phyloP scores from a whole-genome alignment of 2,329 filamentous ascomycete genomes.

The Epichloe bromicola region DNA sequence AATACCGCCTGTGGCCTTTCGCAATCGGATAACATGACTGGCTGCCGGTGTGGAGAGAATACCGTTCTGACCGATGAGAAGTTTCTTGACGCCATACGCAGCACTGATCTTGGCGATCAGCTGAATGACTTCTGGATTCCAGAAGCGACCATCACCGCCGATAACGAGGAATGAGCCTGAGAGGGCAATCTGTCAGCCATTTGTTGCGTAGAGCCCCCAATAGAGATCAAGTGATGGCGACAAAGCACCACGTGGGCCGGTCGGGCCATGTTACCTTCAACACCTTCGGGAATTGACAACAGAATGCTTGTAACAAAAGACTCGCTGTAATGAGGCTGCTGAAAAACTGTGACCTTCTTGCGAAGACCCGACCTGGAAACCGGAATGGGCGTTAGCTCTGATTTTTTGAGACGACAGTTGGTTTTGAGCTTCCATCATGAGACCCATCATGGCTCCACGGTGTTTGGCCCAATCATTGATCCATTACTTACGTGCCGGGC shows the following conservation, averaged over 20 bases:
- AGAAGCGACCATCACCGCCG: conserved; percentile 92
- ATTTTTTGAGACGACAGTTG: neutral
- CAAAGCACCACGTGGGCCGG: neutral
- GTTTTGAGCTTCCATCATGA: neutral
- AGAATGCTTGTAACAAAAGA: conserved; percentile 90
- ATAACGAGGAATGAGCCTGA: conserved; percentile 79
- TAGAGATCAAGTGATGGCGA: neutral
- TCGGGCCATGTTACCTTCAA: conserved; percentile 45
- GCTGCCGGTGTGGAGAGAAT: conserved; percentile 95
- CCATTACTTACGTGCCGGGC: conserved; percentile 79
- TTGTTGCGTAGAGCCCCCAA: neutral
- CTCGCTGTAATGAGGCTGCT: conserved; percentile 90
- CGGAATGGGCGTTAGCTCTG: neutral
- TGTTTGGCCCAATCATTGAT: conserved; percentile 7
- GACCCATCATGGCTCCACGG: neutral
- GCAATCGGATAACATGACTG: conserved; percentile 88
- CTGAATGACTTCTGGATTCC: conserved; percentile 93
- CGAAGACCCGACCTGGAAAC: conserved; percentile 75
- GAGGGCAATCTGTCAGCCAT: neutral
- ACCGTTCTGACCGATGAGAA: conserved; percentile 88
- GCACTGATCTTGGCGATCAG: conserved; percentile 94
- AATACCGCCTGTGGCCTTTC: conserved; percentile 91
- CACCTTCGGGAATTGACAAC: conserved; percentile 91
- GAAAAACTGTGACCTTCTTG: conserved; percentile 98
- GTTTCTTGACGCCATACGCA: conserved; percentile 97